A percentile compares a stretch with the other conserved stretches of the same genome.
phyloP scores from a whole-genome alignment of 2,329 filamentous ascomycete genomes.

The Ascochyta viciae-villosae region DNA sequence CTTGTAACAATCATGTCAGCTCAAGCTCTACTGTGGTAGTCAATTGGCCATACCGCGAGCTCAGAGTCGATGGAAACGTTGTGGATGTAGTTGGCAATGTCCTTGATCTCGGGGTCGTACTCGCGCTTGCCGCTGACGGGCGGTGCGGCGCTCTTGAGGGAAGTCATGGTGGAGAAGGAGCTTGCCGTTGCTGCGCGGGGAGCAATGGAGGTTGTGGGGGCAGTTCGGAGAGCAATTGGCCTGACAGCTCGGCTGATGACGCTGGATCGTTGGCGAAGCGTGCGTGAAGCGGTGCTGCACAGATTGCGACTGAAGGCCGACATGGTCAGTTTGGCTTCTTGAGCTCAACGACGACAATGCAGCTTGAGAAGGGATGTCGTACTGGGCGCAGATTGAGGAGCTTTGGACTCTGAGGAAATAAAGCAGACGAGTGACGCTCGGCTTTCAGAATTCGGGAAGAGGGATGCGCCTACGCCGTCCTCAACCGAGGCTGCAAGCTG shows the following conservation, averaged over 20 bases:
- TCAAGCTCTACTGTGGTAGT: neutral
- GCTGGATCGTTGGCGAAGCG: conserved; percentile 45
- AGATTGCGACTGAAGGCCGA: conserved; percentile 53
- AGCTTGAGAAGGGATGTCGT: conserved; percentile 44
- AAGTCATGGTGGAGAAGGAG: conserved; percentile 49
- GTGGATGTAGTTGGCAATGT: conserved; percentile 95
- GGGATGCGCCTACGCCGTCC: conserved; percentile 33
- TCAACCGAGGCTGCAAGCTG: conserved; percentile 39
- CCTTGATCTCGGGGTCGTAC: conserved; percentile 91
- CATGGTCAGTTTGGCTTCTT: conserved; percentile 50
- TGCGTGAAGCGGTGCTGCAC: conserved; percentile 48
- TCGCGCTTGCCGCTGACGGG: conserved; percentile 51
- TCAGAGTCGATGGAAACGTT: conserved; percentile 90
- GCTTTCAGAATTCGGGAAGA: conserved; percentile 34
- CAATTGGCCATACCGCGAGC: conserved; percentile 74
- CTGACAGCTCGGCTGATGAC: conserved; percentile 45
- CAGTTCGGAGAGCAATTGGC: conserved; percentile 45
- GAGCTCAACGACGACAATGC: conserved; percentile 40
- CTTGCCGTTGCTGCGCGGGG: conserved; percentile 33
- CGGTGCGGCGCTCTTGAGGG: conserved; percentile 45
- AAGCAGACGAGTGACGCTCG: conserved; percentile 32
- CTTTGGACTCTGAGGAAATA: conserved; percentile 32
- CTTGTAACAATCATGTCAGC: conserved; percentile 54
- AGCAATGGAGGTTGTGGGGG: conserved; percentile 31
- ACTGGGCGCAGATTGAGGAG: conserved; percentile 38